phyloP scores from a whole-genome alignment of 768 basidiomycete genomes.

The Holtermanniella nyarrowii region DNA sequence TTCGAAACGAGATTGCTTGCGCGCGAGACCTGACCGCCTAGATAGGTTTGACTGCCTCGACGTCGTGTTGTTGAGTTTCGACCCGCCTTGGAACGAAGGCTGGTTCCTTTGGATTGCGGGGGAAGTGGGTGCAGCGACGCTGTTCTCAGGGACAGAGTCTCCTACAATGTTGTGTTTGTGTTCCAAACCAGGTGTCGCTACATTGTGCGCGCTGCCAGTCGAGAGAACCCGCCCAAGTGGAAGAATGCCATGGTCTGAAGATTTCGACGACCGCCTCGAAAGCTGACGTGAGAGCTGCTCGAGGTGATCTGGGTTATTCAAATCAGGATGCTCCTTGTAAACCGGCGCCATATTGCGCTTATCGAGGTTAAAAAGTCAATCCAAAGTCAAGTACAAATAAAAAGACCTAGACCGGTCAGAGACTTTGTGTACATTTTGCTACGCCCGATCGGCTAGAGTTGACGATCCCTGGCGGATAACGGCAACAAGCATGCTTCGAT shows the following conservation, averaged over 20 bases:
- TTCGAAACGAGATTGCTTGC: neutral
- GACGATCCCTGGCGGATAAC: no score
- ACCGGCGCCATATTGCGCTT: neutral
- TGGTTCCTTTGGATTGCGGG: neutral
- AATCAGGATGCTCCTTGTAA: neutral
- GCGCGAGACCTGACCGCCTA: neutral
- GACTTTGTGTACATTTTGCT: no score
- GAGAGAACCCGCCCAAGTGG: no score
- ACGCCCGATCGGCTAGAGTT: no score
- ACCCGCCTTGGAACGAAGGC: neutral
- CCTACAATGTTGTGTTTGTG: neutral
- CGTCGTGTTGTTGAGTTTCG: neutral
- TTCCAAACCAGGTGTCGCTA: neutral
- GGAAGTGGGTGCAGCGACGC: neutral
- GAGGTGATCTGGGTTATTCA: neutral
- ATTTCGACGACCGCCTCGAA: slow-evolving; percentile 1
- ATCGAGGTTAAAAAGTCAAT: no score
- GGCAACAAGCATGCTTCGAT: no score
- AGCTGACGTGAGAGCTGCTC: neutral
- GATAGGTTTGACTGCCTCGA: neutral
- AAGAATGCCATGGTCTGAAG: no score
- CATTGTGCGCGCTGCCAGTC: no score
- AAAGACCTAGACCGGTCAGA: no score
- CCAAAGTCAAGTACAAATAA: no score
- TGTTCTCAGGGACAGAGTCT: neutral